These are phyloP conservation scores for Melampsora americana DNA, from an alignment of 1,284 basidiomycete species.

Conservation along the genomic window DNA sequence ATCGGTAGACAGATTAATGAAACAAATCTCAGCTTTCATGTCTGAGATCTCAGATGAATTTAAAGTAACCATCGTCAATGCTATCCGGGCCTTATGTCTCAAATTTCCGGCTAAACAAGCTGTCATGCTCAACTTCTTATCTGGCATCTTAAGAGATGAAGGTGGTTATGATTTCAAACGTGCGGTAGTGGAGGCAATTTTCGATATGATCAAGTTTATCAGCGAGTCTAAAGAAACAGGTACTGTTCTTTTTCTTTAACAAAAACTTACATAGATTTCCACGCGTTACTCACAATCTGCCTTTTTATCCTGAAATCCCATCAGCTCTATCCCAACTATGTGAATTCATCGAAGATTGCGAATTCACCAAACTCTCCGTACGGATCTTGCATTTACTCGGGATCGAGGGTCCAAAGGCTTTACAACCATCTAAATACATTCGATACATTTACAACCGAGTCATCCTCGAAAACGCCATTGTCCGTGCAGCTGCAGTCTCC, in stretches of 20 bases:
- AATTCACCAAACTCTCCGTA: conserved; percentile 98
- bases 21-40: conserved; percentile 99
- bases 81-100: conserved; percentile 94
- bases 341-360: conserved; percentile 99
- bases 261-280: background rate
- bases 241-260: conserved; percentile 47
- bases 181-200: conserved; percentile 97
- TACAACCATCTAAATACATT: conserved; percentile 96
- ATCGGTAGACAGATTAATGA: conserved; percentile 97
- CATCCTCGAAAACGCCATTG: conserved; percentile 95
- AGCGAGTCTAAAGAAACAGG: conserved; percentile 82
- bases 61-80: conserved; percentile 99
- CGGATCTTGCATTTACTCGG: conserved; percentile 93
- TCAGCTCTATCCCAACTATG: conserved; percentile 94
- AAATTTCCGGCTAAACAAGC: conserved; percentile 98
- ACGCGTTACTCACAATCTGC: conserved; percentile 11
- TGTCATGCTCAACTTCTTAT: conserved; percentile 90
- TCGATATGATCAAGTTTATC: conserved; percentile 99
- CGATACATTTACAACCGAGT: conserved; percentile 99
- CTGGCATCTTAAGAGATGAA: conserved; percentile 89
- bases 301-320: no score
- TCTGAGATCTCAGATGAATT: conserved; percentile 99
- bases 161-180: conserved; percentile 99
- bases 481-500: conserved; percentile 90
- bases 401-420: conserved; percentile 89